A percentile compares a stretch with the other conserved stretches of the same genome.
Conservation (phyloP, 306 rosid genomes). For the Quercus engelmannii region DNA sequence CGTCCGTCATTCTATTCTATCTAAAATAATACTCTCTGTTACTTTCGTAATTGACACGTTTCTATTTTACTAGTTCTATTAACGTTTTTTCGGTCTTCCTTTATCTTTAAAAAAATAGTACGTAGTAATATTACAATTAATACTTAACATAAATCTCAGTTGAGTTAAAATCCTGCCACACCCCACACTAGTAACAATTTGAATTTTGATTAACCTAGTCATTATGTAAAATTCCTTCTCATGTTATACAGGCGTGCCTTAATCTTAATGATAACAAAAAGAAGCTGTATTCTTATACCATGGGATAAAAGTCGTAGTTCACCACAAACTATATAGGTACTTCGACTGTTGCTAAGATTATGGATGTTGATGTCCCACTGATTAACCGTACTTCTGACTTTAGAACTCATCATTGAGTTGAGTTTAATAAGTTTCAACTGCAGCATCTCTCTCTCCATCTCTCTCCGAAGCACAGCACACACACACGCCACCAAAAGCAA, state of each 20-base stretch:
- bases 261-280: too few relatives aligned
- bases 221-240: not conserved
- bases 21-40: too few relatives aligned
- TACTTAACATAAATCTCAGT: too few relatives aligned
- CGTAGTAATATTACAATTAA: too few relatives aligned
- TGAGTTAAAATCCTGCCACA: too few relatives aligned
- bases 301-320: not conserved
- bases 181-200: not conserved
- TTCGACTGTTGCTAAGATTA: too few relatives aligned
- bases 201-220: not conserved
- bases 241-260: not conserved
- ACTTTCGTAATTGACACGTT: too few relatives aligned
- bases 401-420: not conserved
- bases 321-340: not conserved
- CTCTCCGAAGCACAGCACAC: not conserved
- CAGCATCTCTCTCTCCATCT: not conserved
- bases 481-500: not conserved
- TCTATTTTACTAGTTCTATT: too few relatives aligned
- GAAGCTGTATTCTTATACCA: too few relatives aligned
- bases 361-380: too few relatives aligned
- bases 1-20: accelerated
- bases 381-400: not conserved
- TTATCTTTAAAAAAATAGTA: too few relatives aligned
- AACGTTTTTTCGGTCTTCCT: too few relatives aligned
- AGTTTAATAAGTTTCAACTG: not conserved